Base-by-base conservation (phyloP, 768 basidiomycete species). In the Thelephora ganbajun region DNA sequence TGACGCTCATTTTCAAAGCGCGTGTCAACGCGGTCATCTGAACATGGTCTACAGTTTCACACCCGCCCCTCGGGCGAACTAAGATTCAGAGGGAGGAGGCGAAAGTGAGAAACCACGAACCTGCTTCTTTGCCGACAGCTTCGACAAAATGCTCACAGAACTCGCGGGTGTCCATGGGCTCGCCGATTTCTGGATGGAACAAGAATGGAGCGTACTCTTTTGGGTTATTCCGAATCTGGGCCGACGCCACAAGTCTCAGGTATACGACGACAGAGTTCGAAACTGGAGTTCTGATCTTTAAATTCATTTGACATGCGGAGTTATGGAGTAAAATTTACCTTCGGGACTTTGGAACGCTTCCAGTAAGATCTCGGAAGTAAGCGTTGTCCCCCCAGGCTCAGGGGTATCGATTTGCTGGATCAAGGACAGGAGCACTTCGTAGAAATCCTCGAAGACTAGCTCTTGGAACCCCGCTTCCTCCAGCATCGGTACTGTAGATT, bases 111-210 rank as follows among this genome's bases (percentile, higher is more conserved):
- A 20, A 14, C 11, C 5, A 45, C 58, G 36, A 51, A 79, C 84
- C 87, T 42, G 85, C 86, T 68, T 88, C 86, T 53, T 77, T 80
- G 26, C 83, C 80, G 26, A 75, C 64, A 1, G 81, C 74, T 50
- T 93, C 86, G 19, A 96, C 90, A 50, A 83, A 77, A 33, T 69
- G 66, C 54, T 77, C 71, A 58, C 90, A 92, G 61, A 93, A 96
- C 4, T 73, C 72, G 3, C 70, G 67, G 1, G 79, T 64, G 3
- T 68, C 66, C 55, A 84, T 71, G 11, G 65, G 68, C 20, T 73
- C 72, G 22, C 71, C 76, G 0, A 76, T 74, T 23, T 90, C 83
- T 1, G 85, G 85, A 46, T 88, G 74, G 52, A 82, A 73, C 6
- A 94, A 70, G 68, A 92, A 93, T 16, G 73, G 74, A 13, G 70